phyloP scores from a whole-genome alignment of 2,329 filamentous ascomycete species.

The Diaporthe sp. region DNA sequence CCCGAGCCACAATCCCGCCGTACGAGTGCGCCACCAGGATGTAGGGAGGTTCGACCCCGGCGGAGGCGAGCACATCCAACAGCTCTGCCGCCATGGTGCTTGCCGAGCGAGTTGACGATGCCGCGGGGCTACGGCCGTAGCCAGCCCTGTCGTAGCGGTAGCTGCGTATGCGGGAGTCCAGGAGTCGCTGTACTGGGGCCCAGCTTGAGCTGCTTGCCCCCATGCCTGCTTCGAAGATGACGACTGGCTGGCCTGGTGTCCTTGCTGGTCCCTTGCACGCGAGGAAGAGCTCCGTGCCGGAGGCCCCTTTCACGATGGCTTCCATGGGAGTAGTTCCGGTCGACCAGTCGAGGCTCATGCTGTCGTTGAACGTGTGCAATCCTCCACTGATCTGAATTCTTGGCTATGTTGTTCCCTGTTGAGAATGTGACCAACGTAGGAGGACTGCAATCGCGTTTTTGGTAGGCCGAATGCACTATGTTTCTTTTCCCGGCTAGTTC shows the following conservation, averaged over 20 bases:
- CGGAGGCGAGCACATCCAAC: not conserved
- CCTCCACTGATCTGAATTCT: no score
- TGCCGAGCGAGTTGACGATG: not conserved
- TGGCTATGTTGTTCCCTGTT: no score
- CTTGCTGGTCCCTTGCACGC: not conserved
- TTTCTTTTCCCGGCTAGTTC: not conserved
- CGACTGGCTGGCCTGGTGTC: constrained; percentile 12
- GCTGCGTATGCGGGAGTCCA: constrained; percentile 28
- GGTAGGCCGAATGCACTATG: not conserved
- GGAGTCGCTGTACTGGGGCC: constrained; percentile 13
- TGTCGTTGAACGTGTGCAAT: not conserved
- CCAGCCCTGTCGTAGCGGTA: constrained; percentile 30
- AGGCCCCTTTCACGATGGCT: not conserved
- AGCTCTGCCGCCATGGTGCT: constrained; percentile 12
- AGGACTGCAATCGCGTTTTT: not conserved
- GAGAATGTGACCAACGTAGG: no score
- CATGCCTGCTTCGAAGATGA: constrained; percentile 24
- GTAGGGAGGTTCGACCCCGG: not conserved
- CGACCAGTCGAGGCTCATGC: not conserved
- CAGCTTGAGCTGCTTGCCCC: constrained; percentile 28
- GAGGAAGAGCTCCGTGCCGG: not conserved
- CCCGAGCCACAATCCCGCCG: not conserved
- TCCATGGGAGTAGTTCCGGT: not conserved
- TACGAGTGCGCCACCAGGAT: not conserved
- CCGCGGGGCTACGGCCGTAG: constrained; percentile 15